Evolutionary conservation across 2,329 filamentous ascomycete genomes (phyloP), one percentile per base, ranked within the genome.

Genomic region (Stachybotrys chartarum): DNA sequence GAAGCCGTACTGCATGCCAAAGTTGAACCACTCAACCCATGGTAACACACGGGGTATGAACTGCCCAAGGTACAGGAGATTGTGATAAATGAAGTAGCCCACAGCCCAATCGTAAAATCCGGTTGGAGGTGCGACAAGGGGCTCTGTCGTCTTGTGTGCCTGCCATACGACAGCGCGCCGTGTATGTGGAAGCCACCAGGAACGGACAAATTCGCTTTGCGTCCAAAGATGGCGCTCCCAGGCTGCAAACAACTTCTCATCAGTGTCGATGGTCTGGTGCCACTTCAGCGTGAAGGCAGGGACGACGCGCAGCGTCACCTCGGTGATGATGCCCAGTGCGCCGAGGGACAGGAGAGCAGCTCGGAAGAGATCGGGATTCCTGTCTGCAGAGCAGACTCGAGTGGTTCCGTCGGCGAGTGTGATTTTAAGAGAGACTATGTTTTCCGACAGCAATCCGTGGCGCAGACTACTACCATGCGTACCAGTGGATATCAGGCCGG

Each of bases 171-270:
- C 89, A 0, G 90, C 91, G 50, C 90, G 83, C 55, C 90, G 84
- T 67, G 89, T 91, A 73, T 97, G 96, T 0, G 94, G 94, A 68
- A 96, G 86, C 94, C 94, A 99, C 93, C 94, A 99, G 31, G 97
- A 91, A 31, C 94, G 83, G 30, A 95, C 90, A 66, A 93, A 99
- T 70, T 97, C 91, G 58, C 86, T 84, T 58, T 85, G 81, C 1
- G 83, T 90, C 93, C 94, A 97, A 14, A 97, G 78, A 39, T 81
- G 80, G 7, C 75, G 78, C 17, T 85, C 72, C 91, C 94, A 97
- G 7, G 81, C 78, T 11, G 78, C 75, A 51, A 96, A 77, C 59
- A 96, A 81, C 50, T 82, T 79, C 49, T 76, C 68, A 58, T 97
- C 86, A 1, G 84, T 73, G 58, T 90, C 83, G 57, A 97, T 80